Percentiles rank a stretch among this genome's conserved stretches.
Conservation (phyloP, 495 filamentous ascomycete species). For the Pseudevernia furfuracea region DNA sequence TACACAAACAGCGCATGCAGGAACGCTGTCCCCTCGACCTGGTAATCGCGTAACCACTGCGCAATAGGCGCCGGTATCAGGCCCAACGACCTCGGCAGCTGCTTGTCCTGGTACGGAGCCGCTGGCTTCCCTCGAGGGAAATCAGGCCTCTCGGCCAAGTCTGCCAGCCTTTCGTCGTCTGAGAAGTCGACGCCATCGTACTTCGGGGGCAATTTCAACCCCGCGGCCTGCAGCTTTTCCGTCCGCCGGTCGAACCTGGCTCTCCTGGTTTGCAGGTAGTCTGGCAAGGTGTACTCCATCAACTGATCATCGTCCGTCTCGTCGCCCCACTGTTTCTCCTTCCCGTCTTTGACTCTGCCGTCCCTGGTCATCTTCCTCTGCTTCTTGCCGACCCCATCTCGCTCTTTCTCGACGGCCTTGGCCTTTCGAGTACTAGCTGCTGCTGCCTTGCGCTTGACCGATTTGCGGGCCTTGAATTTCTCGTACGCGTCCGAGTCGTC, state of each 20-base stretch:
- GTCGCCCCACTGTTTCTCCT: conserved; percentile 36
- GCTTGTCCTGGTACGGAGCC: conserved; percentile 65
- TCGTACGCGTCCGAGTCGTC: conserved; percentile 48
- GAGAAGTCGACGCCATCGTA: conserved; percentile 82
- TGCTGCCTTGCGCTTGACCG: conserved; percentile 45
- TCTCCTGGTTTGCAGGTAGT: conserved; percentile 49
- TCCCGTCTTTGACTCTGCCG: conserved; percentile 27
- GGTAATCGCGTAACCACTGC: conserved; percentile 88
- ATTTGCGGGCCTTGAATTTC: conserved; percentile 52
- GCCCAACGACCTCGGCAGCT: conserved; percentile 67
- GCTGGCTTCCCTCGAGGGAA: conserved; percentile 57
- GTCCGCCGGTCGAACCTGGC: conserved; percentile 44
- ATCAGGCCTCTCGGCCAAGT: conserved; percentile 59
- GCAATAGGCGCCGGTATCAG: conserved; percentile 85
- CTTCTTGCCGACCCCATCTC: conserved; percentile 31
- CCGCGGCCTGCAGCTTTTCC: conserved; percentile 54
- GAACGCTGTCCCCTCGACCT: conserved; percentile 78
- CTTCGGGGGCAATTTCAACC: conserved; percentile 68
- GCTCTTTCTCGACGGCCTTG: conserved; percentile 33
- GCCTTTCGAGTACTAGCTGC: conserved; percentile 42
- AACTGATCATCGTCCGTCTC: conserved; percentile 49
- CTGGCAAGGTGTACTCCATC: conserved; percentile 51
- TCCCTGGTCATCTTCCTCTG: conserved; percentile 18
- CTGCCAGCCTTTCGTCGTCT: conserved; percentile 63
- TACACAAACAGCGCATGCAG: conserved; percentile 86